Percentiles rank a stretch among this genome's conserved stretches.
These are phyloP conservation scores for Xylaria multiplex DNA, from an alignment of 2,329 filamentous ascomycete species.

Conservation along the genomic window DNA sequence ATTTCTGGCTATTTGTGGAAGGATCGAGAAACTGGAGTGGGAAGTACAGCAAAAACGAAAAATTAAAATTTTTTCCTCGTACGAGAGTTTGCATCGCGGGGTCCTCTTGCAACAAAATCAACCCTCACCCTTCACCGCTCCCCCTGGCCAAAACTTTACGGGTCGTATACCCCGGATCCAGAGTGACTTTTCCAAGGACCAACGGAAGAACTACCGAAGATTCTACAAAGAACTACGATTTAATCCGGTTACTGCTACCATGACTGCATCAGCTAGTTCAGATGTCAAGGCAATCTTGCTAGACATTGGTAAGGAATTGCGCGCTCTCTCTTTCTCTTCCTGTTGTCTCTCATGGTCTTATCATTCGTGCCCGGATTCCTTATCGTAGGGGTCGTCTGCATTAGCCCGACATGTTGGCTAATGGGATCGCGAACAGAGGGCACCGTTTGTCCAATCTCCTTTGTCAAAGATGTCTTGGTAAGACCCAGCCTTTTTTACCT, in stretches of 20 bases:
- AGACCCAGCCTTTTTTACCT: constrained; percentile 52
- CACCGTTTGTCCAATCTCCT: constrained; percentile 84
- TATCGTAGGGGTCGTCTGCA: constrained; percentile 44
- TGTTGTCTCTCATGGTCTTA: constrained; percentile 31
- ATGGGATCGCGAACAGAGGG: constrained; percentile 68
- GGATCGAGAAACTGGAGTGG: constrained; percentile 9
- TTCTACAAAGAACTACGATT: constrained; percentile 16
- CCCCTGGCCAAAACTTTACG: neutral
- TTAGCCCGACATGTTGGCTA: constrained; percentile 54
- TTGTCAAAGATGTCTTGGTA: constrained; percentile 85
- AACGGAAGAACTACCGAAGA: constrained; percentile 21
- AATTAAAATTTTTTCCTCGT: neutral
- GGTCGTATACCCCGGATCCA: constrained; percentile 17
- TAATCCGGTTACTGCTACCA: constrained; percentile 36
- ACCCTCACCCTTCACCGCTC: constrained; percentile 36
- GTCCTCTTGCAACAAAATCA: constrained; percentile 11
- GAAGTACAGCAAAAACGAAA: constrained; percentile 3
- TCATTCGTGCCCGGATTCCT: constrained; percentile 32
- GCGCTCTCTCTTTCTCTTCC: constrained; percentile 26
- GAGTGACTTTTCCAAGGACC: constrained; percentile 14
- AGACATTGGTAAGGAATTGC: constrained; percentile 64
- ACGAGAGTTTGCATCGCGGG: constrained; percentile 6
- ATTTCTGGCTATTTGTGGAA: constrained; percentile 24
- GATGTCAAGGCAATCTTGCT: constrained; percentile 62
- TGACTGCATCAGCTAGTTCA: constrained; percentile 48